Evolutionary conservation across 805 yeast genomes (phyloP), one percentile per base, ranked within the genome.

Genomic region (Candida chauliodis): DNA sequence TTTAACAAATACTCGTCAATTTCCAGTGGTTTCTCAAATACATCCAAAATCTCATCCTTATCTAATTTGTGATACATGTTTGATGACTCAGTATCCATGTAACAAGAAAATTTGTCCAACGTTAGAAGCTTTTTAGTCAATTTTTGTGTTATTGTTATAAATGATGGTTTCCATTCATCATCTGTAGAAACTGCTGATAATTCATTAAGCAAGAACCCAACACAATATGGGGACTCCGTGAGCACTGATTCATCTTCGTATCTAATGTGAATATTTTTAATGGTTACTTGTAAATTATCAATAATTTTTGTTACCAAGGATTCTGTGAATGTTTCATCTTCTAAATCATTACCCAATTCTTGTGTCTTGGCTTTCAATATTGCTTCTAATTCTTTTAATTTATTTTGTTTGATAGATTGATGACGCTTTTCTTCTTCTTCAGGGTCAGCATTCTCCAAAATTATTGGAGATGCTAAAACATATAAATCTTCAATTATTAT

Each of bases 131-230:
- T 93, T 48, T 86, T 76, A 0, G 97, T 79, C 32, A 81, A 69
- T 13, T 69, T 55, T 21, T 79, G 78, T 3, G 84, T 70, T 19
- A 82, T 79, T 2, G 91, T 76, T 20, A 93, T 83, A 57, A 91
- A 91, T 14, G 83, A 81, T 2, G 95, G 93, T 16, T 72, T 62
- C 98, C 98, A 93, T 24, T 75, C 63, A 21, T 75, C 81, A 58
- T 91, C 90, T 0, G 98, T 81, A 1, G 96, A 87, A 0, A 89
- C 84, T 0, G 96, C 98, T 0, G 96, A 87, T 29, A 93, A 69
- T 61, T 93, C 98, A 29, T 78, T 75, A 34, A 93, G 70, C 0
- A 95, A 83, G 13, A 88, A 50, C 3, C 99, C 99, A 26, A 89
- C 61, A 0, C 96, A 72, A 48, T 85, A 86, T 2, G 96, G 95